Conservation (phyloP, 2,329 filamentous ascomycete genomes). For the Microsporum canis region DNA sequence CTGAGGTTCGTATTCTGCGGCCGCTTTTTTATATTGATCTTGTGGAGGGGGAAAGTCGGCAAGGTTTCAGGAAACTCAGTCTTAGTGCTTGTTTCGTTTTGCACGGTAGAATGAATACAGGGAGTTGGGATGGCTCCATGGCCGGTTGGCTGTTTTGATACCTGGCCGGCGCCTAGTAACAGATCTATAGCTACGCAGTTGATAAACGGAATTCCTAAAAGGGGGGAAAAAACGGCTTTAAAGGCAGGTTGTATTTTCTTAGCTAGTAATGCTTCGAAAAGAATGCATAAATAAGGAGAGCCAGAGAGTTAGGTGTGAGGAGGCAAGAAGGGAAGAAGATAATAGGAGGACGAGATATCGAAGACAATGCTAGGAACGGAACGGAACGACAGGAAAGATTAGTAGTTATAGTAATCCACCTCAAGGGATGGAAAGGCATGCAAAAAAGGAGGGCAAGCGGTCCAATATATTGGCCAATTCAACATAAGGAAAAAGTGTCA, state of each 20-base stretch:
- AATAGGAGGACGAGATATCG: not conserved
- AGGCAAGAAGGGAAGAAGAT: not conserved
- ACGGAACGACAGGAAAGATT: not conserved
- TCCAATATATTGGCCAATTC: not conserved
- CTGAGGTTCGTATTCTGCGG: not conserved
- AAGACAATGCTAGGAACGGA: not conserved
- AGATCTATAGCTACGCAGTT: not conserved
- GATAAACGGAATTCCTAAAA: too few species aligned
- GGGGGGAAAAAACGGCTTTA: not conserved
- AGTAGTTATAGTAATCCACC: slow-evolving; percentile 3
- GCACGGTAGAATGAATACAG: too few species aligned
- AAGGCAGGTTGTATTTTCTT: not conserved
- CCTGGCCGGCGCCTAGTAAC: not conserved
- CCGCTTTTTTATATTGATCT: not conserved
- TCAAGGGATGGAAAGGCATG: not conserved
- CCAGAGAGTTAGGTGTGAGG: not conserved
- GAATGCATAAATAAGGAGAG: not conserved
- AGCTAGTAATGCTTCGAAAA: not conserved
- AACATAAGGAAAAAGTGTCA: not conserved
- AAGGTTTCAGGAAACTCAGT: not conserved
- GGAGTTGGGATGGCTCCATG: too few species aligned
- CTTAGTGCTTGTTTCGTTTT: not conserved
- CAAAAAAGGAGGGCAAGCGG: not conserved
- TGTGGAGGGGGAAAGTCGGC: not conserved
- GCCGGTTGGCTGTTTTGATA: not conserved